Conservation (phyloP, 306 rosid species). For the Rosa multiflora region DNA sequence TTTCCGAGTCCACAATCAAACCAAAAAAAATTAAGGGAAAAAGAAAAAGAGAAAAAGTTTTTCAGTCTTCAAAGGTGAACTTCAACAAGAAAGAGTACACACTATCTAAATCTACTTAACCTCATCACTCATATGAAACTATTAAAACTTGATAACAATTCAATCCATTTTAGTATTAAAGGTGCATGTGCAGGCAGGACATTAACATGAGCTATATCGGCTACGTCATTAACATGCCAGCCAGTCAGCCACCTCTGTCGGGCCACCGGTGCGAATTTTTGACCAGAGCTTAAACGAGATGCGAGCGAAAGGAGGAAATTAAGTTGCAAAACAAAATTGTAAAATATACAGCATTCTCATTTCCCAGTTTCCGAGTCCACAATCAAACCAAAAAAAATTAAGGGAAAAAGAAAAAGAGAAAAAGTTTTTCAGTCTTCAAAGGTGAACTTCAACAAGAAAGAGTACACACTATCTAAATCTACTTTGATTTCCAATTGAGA, state of each 20-base stretch:
- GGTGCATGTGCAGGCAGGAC: constrained; percentile 11
- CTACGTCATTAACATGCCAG: constrained; percentile 5
- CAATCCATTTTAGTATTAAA: not conserved
- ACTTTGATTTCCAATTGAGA: constrained; percentile 11
- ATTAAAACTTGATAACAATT: not conserved
- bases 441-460: not conserved
- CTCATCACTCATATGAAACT: not conserved
- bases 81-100: too few species aligned
- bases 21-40: too few species aligned
- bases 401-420: not conserved
- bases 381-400: not conserved
- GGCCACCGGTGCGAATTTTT: not conserved
- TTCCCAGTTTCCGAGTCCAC: not conserved
- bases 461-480: constrained; percentile 15
- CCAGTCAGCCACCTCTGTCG: constrained; percentile 9
- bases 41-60: too few species aligned
- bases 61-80: too few species aligned
- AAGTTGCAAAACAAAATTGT: not conserved
- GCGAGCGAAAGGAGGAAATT: not conserved
- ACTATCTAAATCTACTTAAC: too few species aligned
- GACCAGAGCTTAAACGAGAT: not conserved
- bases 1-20: too few species aligned
- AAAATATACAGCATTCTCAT: constrained; percentile 5
- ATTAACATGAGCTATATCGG: not conserved
- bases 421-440: not conserved